Evolutionary conservation across 1,284 basidiomycete genomes (phyloP), one percentile per base, ranked within the genome.

Genomic region (Cutaneotrichosporon cutaneum): DNA sequence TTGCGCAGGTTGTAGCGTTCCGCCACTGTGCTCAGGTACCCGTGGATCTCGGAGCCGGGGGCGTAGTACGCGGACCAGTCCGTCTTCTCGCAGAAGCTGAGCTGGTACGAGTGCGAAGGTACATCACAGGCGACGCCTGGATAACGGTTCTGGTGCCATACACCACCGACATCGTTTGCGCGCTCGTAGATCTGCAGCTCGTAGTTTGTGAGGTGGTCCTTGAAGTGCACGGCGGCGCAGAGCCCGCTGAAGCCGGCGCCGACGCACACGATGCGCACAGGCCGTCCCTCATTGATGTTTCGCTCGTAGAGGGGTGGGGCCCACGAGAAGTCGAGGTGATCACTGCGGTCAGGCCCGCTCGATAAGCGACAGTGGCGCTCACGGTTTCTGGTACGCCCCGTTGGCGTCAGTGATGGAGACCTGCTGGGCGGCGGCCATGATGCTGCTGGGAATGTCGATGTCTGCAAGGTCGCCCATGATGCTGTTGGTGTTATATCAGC

Each of bases 81-180:
- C 13, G 71, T 53, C 60, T 69, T 63, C 22, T 69, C 67, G 44
- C 63, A 63, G 52, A 58, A 73, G 24, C 63, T 62, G 53, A 69
- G 68, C 59, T 69, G 65, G 55, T 72, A 73, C 42, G 68, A 64
- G 62, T 71, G 64, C 5, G 69, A 70, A 10, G 71, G 71, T 36
- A 73, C 69, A 51, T 74, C 72, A 58, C 72, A 72, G n/a, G 66
- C 59, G 50, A 67, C 66, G 24, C 72, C 72, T 5, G 72, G 71
- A 47, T 73, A 73, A 4, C 61, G 63, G 59, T 66, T 69, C 68
- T 55, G 35, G 60, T 68, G 70, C 71, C 60, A 61, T 1, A 55
- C 55, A 18, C 60, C 60, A 5, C 60, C 60, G 13, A 61, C 51
- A 18, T 61, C 60, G 26, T 56, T 48, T 39, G 52, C 55, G n/a